These are phyloP conservation scores for Strobilomyces dryophilus DNA, from an alignment of 768 basidiomycete genomes.

Conservation along the genomic window DNA sequence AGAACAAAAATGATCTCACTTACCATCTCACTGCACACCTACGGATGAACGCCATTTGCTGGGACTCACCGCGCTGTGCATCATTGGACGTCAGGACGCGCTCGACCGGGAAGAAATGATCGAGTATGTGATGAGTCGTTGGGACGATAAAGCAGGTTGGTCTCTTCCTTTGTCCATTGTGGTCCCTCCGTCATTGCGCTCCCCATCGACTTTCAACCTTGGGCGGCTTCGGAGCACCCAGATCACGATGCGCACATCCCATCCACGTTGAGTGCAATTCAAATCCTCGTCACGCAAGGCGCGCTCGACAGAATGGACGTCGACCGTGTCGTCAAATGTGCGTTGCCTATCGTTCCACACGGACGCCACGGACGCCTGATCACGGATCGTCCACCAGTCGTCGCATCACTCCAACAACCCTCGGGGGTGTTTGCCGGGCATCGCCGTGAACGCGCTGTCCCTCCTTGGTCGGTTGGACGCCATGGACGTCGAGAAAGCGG, in stretches of 20 bases:
- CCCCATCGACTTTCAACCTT: not conserved
- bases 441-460: constrained; percentile 78
- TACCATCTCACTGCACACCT: constrained; percentile 93
- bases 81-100: constrained; percentile 77
- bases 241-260: constrained; percentile 89
- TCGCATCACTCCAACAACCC: constrained; percentile 77
- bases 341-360: constrained; percentile 45
- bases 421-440: constrained; percentile 88
- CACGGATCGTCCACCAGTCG: constrained; percentile 45
- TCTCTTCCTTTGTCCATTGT: constrained; percentile 1
- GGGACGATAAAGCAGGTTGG: constrained; percentile 83
- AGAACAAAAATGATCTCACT: constrained; percentile 79
- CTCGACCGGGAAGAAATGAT: constrained; percentile 82
- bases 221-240: constrained; percentile 93
- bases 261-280: constrained; percentile 86
- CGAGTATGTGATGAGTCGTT: constrained; percentile 88
- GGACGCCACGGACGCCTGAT: constrained; percentile 20
- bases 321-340: constrained; percentile 72
- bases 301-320: constrained; percentile 69
- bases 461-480: constrained; percentile 71
- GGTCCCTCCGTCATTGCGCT: not conserved
- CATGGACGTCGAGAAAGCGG: constrained; percentile 64
- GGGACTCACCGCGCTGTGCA: constrained; percentile 84
- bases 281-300: constrained; percentile 84
- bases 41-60: constrained; percentile 93